Conservation (phyloP, 148 eudicot species). For the Gaultheria prostrata region DNA sequence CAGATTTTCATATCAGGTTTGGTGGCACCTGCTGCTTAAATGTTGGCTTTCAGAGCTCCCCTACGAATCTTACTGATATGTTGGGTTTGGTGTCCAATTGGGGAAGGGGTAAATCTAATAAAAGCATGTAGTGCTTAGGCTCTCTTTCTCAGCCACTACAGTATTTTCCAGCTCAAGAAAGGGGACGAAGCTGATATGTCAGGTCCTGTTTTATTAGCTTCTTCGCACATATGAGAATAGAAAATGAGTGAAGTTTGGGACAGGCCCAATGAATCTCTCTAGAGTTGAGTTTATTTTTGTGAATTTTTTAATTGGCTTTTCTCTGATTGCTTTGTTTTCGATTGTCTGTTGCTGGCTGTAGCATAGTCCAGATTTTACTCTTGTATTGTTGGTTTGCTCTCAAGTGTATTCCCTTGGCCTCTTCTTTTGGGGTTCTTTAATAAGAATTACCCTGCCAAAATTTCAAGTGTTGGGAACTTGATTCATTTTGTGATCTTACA, state of each 20-base stretch:
- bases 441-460: neutral
- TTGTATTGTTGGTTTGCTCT: neutral
- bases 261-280: neutral
- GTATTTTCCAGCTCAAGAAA: too few relatives aligned
- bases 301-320: neutral
- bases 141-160: too few relatives aligned
- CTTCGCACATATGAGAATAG: neutral
- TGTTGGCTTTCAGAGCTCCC: too few relatives aligned
- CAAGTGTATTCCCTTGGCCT: neutral
- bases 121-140: too few relatives aligned
- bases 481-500: neutral
- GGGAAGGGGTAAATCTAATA: too few relatives aligned
- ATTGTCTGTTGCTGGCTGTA: neutral
- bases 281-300: neutral
- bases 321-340: neutral
- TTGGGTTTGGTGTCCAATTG: too few relatives aligned
- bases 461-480: neutral
- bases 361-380: neutral
- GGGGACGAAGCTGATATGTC: too few relatives aligned
- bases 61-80: too few relatives aligned
- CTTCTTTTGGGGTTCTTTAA: neutral
- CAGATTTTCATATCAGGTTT: too few relatives aligned
- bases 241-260: neutral
- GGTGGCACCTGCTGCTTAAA: too few relatives aligned
- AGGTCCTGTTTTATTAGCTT: too few relatives aligned